Evolutionary conservation across 139 green algal species (phyloP).

Genomic region (Desmodesmus armatus): DNA sequence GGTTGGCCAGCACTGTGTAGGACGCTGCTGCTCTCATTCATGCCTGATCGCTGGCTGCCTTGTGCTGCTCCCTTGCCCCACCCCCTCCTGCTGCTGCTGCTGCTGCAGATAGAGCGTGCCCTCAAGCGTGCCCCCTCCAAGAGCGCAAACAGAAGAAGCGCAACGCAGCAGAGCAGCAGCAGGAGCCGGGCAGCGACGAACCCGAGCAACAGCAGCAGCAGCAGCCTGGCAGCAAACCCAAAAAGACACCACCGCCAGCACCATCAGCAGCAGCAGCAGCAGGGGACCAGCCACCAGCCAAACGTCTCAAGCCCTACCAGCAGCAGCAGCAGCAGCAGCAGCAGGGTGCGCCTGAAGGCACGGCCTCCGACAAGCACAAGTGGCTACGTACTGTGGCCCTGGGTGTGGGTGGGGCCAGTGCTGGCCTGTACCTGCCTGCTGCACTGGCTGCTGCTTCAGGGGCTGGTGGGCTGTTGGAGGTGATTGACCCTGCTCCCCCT

Average conservation of each 20-base stretch:
- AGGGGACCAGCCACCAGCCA: neutral
- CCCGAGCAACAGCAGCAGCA: conserved; percentile 25
- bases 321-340: conserved; percentile 23
- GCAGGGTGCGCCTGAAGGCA: conserved; percentile 17
- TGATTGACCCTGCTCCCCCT: conserved; percentile 64
- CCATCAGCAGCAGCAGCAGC: conserved; percentile 28
- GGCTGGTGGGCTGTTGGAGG: conserved; percentile 42
- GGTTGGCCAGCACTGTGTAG: too few species aligned
- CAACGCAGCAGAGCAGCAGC: conserved; percentile 36
- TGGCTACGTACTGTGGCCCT: conserved; percentile 83
- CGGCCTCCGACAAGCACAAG: conserved; percentile 70
- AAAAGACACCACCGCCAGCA: neutral
- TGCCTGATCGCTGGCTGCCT: neutral
- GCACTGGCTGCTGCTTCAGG: neutral
- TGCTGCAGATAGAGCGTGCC: conserved; percentile 78
- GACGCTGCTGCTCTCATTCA: neutral
- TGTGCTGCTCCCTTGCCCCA: neutral
- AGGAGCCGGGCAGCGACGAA: neutral
- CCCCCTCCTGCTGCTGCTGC: neutral
- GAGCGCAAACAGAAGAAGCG: conserved; percentile 68
- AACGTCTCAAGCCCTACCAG: neutral
- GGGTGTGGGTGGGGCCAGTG: conserved; percentile 65
- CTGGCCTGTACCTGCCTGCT: conserved; percentile 58
- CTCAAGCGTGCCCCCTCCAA: conserved; percentile 73
- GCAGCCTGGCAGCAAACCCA: conserved; percentile 18